Percentiles rank a stretch among this genome's conserved stretches.
Conservation (phyloP, 2,329 filamentous ascomycete species). For the Macrophomina pseudophaseolina region DNA sequence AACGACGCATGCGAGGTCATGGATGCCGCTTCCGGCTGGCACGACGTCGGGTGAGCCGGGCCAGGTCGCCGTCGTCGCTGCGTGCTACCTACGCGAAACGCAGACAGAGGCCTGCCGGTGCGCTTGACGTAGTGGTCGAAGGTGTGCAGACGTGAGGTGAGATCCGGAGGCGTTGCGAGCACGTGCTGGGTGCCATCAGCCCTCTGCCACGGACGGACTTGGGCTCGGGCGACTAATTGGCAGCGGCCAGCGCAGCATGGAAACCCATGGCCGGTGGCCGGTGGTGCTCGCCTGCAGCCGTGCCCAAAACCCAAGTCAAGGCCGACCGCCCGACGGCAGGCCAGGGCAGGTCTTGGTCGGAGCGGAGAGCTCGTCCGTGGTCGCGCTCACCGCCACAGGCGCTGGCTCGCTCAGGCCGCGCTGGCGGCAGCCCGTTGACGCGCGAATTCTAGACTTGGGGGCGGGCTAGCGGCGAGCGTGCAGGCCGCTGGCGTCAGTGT, state of each 20-base stretch:
- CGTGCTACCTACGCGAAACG: too few species aligned
- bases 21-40: neutral
- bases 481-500: conserved; percentile 25
- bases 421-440: neutral
- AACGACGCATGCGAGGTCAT: neutral
- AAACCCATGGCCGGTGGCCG: neutral
- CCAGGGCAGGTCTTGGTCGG: neutral
- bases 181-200: neutral
- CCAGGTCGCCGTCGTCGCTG: neutral
- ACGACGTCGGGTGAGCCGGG: neutral
- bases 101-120: too few species aligned
- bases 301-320: conserved; percentile 17
- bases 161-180: neutral
- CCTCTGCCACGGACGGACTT: neutral
- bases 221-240: conserved; percentile 20
- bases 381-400: conserved; percentile 22
- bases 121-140: too few species aligned
- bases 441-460: conserved; percentile 18
- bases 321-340: neutral
- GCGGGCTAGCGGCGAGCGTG: conserved; percentile 21
- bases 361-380: neutral
- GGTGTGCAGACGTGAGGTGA: too few species aligned
- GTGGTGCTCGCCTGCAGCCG: conserved; percentile 16
- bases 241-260: conserved; percentile 20
- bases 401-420: conserved; percentile 1